phyloP scores from a whole-genome alignment of 2,329 filamentous ascomycete species.

The Leptographium radiaticola region DNA sequence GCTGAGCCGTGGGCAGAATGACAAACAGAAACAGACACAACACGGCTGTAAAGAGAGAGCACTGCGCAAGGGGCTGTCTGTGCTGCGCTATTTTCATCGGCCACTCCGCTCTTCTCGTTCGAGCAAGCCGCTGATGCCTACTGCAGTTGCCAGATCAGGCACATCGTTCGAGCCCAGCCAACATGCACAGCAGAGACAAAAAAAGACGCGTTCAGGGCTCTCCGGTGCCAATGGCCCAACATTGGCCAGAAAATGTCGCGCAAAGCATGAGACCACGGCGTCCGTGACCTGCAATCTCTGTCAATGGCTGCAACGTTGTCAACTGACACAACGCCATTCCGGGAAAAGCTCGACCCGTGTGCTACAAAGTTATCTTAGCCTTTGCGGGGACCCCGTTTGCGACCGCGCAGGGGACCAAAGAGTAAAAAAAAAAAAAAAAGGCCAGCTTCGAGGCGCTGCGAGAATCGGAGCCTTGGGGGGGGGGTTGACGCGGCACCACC shows the following conservation, averaged over 20 bases:
- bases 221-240: neutral
- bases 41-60: neutral
- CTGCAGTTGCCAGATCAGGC: neutral
- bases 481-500: neutral
- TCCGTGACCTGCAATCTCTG: neutral
- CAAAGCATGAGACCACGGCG: neutral
- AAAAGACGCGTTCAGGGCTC: neutral
- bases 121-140: neutral
- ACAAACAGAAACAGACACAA: neutral
- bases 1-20: neutral
- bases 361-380: neutral
- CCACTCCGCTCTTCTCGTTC: neutral
- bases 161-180: neutral
- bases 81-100: neutral
- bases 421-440: neutral
- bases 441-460: neutral
- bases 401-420: neutral
- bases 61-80: neutral
- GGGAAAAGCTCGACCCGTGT: neutral
- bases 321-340: neutral
- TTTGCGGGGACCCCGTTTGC: neutral
- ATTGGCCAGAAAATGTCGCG: neutral
- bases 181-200: neutral
- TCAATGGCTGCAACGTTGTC: neutral
- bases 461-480: neutral